Evolutionary conservation across 2,329 filamentous ascomycete species (phyloP), one percentile per base, ranked within the genome.

Genomic region (Fusarium fracticaudum): DNA sequence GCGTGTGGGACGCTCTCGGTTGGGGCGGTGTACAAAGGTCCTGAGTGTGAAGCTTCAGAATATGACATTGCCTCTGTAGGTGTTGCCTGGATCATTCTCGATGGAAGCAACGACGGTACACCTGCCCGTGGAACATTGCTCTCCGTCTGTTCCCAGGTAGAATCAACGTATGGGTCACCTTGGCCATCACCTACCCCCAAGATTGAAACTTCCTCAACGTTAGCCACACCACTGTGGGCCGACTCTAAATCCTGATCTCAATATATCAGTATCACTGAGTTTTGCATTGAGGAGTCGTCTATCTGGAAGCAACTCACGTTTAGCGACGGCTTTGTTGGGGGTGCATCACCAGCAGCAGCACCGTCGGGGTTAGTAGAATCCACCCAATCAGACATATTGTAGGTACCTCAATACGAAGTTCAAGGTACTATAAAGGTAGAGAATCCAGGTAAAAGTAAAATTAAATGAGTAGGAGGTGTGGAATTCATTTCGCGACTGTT

Each of bases 11-110:
- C 22, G 15, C 50, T 45, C 9, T 43, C 17, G 18, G 67, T n/a
- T 20, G 61, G 61, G 1, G n/a, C 4, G 37, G 67, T 13, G 1
- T 33, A 9, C 2, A 41, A 67, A 11, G 17, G 3, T 3, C 69
- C 67, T 0, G 57, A 59, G 1, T 35, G 57, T 0, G 62, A 71
- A 12, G 35, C 1, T 0, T 40, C n/a, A 4, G 67, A 57, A 6
- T 1, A 5, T 18, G 67, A 20, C 31, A 54, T 24, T 3, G 1
- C 12, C 9, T 33, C 24, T 1, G n/a, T 3, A 3, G 10, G 29
- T 11, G 1, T 6, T 41, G 18, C 0, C 17, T 24, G 26, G 2
- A 8, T 2, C 2, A 17, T 1, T 15, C 18, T 3, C 0, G 2
- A 22, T 5, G 37, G 35, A 8, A 57, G 1, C 0, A 6, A 24